Conservation (phyloP, 23 red algal genomes). For the Gracilaria gracilis region DNA sequence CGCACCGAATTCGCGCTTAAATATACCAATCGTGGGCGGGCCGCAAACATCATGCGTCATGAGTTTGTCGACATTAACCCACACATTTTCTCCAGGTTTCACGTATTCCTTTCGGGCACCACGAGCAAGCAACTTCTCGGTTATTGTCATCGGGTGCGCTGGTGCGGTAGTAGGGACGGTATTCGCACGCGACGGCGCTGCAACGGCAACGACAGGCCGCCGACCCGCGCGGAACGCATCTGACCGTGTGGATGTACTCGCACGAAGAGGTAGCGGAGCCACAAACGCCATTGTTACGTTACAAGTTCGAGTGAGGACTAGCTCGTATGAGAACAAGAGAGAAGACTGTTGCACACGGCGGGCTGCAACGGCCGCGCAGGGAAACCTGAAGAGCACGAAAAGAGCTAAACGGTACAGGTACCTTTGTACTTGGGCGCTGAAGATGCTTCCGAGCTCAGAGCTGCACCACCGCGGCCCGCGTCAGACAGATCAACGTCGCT, state of each 20-base stretch:
- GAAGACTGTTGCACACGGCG: not conserved
- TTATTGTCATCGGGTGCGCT: slow-evolving; percentile 84
- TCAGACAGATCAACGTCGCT: not conserved
- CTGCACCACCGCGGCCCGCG: too few relatives aligned
- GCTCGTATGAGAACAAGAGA: not conserved
- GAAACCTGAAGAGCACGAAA: too few relatives aligned
- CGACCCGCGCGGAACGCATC: not conserved
- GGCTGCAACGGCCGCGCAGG: too few relatives aligned
- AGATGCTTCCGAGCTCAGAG: not conserved
- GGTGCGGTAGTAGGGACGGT: not conserved
- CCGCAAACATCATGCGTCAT: slow-evolving; percentile 99
- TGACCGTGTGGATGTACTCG: not conserved
- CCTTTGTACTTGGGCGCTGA: too few relatives aligned
- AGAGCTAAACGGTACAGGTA: too few relatives aligned
- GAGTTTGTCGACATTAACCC: slow-evolving; percentile 94
- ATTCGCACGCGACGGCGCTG: not conserved
- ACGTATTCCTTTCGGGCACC: slow-evolving; percentile 75
- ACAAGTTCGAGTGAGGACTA: not conserved
- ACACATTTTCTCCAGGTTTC: slow-evolving; percentile 94
- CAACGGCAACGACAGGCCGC: not conserved
- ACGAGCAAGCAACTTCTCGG: slow-evolving; percentile 91
- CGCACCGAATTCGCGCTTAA: slow-evolving; percentile 95
- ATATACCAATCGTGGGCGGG: slow-evolving; percentile 90
- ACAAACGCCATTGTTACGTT: not conserved
- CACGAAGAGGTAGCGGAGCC: not conserved